These are phyloP conservation scores for Phaeoacremonium minimum DNA, from an alignment of 2,329 filamentous ascomycete genomes.

Conservation along the genomic window DNA sequence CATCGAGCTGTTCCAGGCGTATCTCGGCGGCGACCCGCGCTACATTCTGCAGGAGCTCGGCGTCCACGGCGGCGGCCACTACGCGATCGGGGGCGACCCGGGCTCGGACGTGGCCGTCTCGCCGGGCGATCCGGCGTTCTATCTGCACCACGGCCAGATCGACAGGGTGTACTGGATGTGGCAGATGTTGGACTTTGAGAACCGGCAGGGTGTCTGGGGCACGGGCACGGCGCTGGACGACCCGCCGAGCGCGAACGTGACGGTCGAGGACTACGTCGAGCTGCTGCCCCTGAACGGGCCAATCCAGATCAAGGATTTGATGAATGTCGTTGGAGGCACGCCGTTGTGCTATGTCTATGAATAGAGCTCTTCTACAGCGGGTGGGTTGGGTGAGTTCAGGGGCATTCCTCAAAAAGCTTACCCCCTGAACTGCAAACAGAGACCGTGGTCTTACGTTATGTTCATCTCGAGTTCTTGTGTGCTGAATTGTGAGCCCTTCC, in stretches of 20 bases:
- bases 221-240: background rate
- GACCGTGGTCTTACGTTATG: too few relatives aligned
- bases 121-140: slow-evolving; percentile 8
- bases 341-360: too few relatives aligned
- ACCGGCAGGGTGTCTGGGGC: slow-evolving; percentile 18
- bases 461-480: too few relatives aligned
- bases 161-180: slow-evolving; percentile 9
- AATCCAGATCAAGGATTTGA: too few relatives aligned
- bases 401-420: too few relatives aligned
- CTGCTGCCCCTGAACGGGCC: too few relatives aligned
- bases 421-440: too few relatives aligned
- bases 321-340: too few relatives aligned
- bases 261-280: background rate
- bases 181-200: slow-evolving; percentile 11
- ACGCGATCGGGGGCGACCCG: slow-evolving; percentile 12
- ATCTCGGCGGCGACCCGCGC: slow-evolving; percentile 19
- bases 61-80: slow-evolving; percentile 21
- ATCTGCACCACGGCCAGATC: slow-evolving; percentile 7
- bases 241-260: background rate
- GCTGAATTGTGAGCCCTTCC: too few relatives aligned
- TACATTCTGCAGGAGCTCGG: slow-evolving; percentile 12
- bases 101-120: slow-evolving; percentile 12
- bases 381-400: too few relatives aligned
- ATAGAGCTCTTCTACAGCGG: too few relatives aligned
- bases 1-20: slow-evolving; percentile 17